Conservation (phyloP, 192 early-diverging fungal species). For the Gryganskiella cystojenkinii region DNA sequence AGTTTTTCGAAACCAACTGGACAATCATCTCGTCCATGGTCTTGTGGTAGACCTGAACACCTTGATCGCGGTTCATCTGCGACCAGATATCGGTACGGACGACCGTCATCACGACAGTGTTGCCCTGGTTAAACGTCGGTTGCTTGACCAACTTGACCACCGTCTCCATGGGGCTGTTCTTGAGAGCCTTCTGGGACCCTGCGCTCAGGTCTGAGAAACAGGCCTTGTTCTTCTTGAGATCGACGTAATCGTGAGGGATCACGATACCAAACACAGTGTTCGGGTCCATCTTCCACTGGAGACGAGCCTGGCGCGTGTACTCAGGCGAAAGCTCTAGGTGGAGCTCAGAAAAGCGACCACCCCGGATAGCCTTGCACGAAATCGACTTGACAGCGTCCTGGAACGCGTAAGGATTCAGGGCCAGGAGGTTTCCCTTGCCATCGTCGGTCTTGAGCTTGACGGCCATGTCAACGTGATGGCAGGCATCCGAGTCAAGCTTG, state of each 20-base stretch:
- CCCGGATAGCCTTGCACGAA: too few relatives aligned
- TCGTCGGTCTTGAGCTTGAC: constrained; percentile 38
- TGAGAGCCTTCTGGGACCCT: constrained; percentile 3
- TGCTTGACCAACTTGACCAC: constrained; percentile 49
- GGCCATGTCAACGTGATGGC: constrained; percentile 39
- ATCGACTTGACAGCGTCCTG: constrained; percentile 24
- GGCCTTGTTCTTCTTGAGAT: constrained; percentile 33
- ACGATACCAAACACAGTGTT: constrained; percentile 20
- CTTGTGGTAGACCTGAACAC: constrained; percentile 21
- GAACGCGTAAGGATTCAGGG: constrained; percentile 44
- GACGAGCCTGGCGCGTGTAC: constrained; percentile 13
- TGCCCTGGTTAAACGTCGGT: constrained; percentile 12
- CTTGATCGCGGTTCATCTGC: constrained; percentile 38
- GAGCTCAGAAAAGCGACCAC: constrained; percentile 11
- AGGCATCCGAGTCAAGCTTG: constrained; percentile 12
- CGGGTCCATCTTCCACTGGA: constrained; percentile 25
- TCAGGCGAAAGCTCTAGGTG: constrained; percentile 22
- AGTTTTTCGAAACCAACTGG: not conserved
- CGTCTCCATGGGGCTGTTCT: constrained; percentile 19
- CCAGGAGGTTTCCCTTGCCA: constrained; percentile 10
- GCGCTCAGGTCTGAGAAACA: constrained; percentile 17
- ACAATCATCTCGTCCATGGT: constrained; percentile 18
- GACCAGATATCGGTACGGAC: constrained; percentile 36
- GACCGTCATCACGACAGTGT: constrained; percentile 14
- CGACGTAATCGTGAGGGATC: constrained; percentile 39